Conservation (phyloP, 768 basidiomycete species). For the Hebeloma cylindrosporum region DNA sequence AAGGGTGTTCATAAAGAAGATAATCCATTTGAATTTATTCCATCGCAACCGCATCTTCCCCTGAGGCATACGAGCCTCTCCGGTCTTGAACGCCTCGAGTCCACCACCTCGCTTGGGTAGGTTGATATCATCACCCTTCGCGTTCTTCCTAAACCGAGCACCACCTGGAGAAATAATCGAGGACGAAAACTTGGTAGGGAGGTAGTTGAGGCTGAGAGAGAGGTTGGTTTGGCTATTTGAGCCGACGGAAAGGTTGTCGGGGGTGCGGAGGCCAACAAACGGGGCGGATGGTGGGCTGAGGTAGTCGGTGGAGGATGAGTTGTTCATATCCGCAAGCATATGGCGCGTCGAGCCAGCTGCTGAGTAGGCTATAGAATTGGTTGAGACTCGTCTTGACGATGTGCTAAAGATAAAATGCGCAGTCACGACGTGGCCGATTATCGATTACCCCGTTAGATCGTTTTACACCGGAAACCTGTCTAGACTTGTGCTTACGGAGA, state of each 20-base stretch:
- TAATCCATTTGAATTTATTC: conserved; percentile 84
- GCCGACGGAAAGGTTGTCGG: conserved; percentile 23
- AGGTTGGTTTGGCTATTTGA: conserved; percentile 44
- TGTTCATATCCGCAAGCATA: conserved; percentile 36
- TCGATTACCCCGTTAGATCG: not conserved
- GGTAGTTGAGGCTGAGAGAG: conserved; percentile 68
- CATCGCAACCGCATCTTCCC: conserved; percentile 52
- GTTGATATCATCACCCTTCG: conserved; percentile 33
- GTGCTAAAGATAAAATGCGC: conserved; percentile 11
- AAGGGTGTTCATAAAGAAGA: conserved; percentile 65
- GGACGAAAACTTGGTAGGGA: conserved; percentile 71
- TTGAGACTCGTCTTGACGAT: conserved; percentile 38
- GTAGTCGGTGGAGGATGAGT: conserved; percentile 23
- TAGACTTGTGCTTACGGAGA: conserved; percentile 1
- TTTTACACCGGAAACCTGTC: conserved; percentile 2
- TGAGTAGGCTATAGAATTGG: conserved; percentile 31
- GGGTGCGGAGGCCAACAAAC: conserved; percentile 2
- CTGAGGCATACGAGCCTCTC: conserved; percentile 53
- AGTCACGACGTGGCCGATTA: not conserved
- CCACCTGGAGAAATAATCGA: conserved; percentile 41
- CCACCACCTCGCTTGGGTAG: conserved; percentile 69
- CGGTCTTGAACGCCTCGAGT: conserved; percentile 57
- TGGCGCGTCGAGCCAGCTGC: conserved; percentile 47
- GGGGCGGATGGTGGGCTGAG: conserved; percentile 37
- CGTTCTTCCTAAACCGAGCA: conserved; percentile 34